Conservation (phyloP, 495 filamentous ascomycete species). For the Hyaloscypha variabilis region DNA sequence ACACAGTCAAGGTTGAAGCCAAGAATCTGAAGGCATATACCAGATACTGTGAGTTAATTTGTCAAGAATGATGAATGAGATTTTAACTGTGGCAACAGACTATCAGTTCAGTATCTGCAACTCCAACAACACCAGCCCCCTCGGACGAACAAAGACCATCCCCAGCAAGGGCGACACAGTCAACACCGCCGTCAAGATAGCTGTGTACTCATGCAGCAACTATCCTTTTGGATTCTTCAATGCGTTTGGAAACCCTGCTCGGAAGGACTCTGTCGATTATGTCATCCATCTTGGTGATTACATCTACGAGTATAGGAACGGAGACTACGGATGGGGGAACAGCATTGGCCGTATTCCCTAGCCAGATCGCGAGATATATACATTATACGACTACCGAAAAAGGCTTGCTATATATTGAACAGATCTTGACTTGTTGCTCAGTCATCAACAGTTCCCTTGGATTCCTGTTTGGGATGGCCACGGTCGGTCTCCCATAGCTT, state of each 20-base stretch:
- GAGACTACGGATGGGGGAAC: slow-evolving; percentile 57
- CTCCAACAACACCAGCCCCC: slow-evolving; percentile 43
- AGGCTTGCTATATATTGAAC: too few species aligned
- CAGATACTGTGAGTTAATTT: not conserved
- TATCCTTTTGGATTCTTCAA: slow-evolving; percentile 65
- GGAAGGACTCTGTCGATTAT: slow-evolving; percentile 70
- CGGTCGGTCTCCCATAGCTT: too few species aligned
- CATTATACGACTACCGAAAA: too few species aligned
- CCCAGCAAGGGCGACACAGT: slow-evolving; percentile 45
- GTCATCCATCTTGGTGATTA: slow-evolving; percentile 69
- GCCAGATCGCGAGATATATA: too few species aligned
- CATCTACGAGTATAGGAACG: slow-evolving; percentile 62
- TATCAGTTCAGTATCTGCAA: slow-evolving; percentile 60
- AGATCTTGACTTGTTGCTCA: too few species aligned
- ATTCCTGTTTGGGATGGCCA: too few species aligned
- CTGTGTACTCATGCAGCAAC: slow-evolving; percentile 60
- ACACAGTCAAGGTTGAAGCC: not conserved
- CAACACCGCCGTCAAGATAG: slow-evolving; percentile 46
- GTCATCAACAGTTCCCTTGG: too few species aligned
- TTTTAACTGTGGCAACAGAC: not conserved
- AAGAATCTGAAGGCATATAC: not conserved
- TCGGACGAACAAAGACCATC: slow-evolving; percentile 59
- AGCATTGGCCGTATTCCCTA: slow-evolving; percentile 53
- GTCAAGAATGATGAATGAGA: not conserved
- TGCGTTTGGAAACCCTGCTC: slow-evolving; percentile 64